Conservation (phyloP, 495 filamentous ascomycete species). For the Cetradonia linearis region DNA sequence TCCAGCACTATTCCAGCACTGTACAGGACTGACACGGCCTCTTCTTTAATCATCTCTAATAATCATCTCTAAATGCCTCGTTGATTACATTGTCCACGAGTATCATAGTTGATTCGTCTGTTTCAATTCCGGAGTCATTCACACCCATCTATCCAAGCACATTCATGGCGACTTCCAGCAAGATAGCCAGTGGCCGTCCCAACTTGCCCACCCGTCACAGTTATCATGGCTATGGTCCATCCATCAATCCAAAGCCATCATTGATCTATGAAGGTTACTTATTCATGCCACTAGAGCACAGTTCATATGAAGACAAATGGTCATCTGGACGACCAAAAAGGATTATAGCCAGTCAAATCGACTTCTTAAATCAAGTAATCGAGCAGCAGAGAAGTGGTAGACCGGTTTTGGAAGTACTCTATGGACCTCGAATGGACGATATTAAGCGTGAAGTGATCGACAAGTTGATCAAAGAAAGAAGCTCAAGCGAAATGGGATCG, state of each 20-base stretch:
- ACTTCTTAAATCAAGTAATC: constrained; percentile 6
- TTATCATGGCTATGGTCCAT: not conserved
- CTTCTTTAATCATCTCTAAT: too few species aligned
- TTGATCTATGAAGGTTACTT: constrained; percentile 6
- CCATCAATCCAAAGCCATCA: not conserved
- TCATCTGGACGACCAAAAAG: not conserved
- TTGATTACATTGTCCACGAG: too few species aligned
- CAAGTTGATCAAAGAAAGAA: constrained; percentile 5
- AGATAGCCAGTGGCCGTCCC: not conserved
- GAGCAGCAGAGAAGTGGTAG: constrained; percentile 8
- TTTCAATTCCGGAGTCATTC: not conserved
- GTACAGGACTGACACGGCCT: too few species aligned
- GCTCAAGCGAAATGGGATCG: not conserved
- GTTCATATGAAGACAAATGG: constrained; percentile 4
- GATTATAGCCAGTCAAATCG: not conserved
- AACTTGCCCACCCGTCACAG: not conserved
- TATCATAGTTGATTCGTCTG: not conserved
- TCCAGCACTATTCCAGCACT: not conserved
- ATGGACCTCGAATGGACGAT: not conserved
- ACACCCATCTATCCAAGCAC: not conserved
- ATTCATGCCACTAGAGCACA: constrained; percentile 4
- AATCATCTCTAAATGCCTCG: too few species aligned
- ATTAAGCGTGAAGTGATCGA: constrained; percentile 6
- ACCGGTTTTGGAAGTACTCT: constrained; percentile 6
- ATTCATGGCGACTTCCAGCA: constrained; percentile 1